A percentile compares a stretch with the other conserved stretches of the same genome.
Conservation (phyloP, 805 yeast species). For the Starmerella gropengiesseri region DNA sequence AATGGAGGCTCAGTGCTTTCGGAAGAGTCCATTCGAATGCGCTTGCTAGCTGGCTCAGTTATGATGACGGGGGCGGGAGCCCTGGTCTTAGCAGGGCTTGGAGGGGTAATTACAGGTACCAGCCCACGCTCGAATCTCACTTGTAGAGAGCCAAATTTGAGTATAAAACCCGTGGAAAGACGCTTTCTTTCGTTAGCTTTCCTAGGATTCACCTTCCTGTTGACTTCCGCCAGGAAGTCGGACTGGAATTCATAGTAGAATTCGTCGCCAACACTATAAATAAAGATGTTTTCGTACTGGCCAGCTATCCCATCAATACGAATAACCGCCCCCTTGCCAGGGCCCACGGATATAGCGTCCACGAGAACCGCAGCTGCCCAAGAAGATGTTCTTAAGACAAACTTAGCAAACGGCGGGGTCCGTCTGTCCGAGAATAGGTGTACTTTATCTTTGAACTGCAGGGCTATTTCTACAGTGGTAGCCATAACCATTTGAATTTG, state of each 20-base stretch:
- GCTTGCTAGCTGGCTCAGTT: too few species aligned
- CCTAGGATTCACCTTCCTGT: not conserved
- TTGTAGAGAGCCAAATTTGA: not conserved
- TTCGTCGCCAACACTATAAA: not conserved
- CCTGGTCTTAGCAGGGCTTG: not conserved
- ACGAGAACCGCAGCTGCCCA: slow-evolving; percentile 4
- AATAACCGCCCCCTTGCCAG: slow-evolving; percentile 1
- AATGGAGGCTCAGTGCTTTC: too few species aligned
- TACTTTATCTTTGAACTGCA: not conserved
- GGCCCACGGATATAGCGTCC: slow-evolving; percentile 2
- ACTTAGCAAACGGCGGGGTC: slow-evolving; percentile 1
- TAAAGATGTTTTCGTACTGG: not conserved
- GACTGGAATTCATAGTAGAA: slow-evolving; percentile 3
- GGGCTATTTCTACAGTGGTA: not conserved
- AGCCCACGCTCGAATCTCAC: not conserved
- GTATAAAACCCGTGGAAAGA: not conserved
- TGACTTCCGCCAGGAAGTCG: not conserved
- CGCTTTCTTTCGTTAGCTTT: not conserved
- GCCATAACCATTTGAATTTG: not conserved
- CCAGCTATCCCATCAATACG: not conserved
- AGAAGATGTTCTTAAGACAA: not conserved
- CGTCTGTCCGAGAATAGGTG: not conserved
- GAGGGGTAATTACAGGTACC: not conserved
- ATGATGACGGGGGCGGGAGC: too few species aligned
- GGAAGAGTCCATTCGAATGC: too few species aligned